Evolutionary conservation across 805 yeast species (phyloP), one percentile per base, ranked within the genome.

Genomic region (Diddensiella caesifluorescens): DNA sequence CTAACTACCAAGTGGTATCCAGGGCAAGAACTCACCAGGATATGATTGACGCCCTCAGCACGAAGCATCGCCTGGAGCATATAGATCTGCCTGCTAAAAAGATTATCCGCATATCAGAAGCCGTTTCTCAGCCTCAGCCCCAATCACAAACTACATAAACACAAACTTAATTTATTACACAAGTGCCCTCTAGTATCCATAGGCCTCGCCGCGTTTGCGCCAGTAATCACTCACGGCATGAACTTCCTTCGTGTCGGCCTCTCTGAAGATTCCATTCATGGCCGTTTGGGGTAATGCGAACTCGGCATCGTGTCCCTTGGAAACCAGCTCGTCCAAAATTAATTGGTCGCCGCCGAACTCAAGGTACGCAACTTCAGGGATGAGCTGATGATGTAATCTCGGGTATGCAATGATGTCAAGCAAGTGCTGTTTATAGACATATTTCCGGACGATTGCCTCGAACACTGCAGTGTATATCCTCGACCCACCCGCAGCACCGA

Each of bases 401-500:
- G 97, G 97, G 53, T 65, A 80, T 0, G 95, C 76, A 18, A 89
- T 71, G 0, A 87, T 71, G 41, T 84, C 80, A 18, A 86, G 64
- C 3, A 88, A 57, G 1, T 79, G 70, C 64, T 77, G 57, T 1
- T 71, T 62, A 54, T 78, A 75, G 57, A 75, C 77, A 48, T 80
- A 78, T 2, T 68, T 64, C 40, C 96, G 65, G 1, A 84, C 70
- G 13, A 90, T 72, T 0, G 90, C 88, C 59, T 88, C 92, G 42
- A 90, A 73, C 3, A 90, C 77, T 1, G 94, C 76, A 0, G 95
- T 85, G 10, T 83, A 70, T 38, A 90, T 90, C 42, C 92, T 68
- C 4, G 92, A 81, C 0, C 97, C 97, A 6, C 98, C 98, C 1
- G 97, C 94, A 0, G 95, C 92, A 0, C 97, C 97, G 45, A 90